Conservation (phyloP, 768 basidiomycete species). For the Polyporus arcularius region DNA sequence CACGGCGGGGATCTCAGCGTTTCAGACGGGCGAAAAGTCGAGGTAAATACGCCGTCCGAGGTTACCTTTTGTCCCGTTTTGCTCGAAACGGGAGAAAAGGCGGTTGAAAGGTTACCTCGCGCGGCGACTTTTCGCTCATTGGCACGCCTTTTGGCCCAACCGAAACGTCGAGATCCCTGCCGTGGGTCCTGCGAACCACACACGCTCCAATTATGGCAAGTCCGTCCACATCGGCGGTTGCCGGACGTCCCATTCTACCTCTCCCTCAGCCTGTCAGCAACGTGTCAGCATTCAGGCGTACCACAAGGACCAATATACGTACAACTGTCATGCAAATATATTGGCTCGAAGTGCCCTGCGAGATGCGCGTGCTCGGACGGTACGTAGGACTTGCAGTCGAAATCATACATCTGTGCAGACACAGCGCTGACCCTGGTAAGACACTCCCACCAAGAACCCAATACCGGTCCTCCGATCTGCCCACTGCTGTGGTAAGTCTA, state of each 20-base stretch:
- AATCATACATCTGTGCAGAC: background rate
- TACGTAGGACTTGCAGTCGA: too few species aligned
- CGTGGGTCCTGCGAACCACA: background rate
- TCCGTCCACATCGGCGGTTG: background rate
- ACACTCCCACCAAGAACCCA: background rate
- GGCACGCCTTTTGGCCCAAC: too few species aligned
- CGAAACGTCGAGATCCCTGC: too few species aligned
- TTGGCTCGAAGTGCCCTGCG: too few species aligned
- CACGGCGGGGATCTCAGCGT: too few species aligned
- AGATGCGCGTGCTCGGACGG: too few species aligned
- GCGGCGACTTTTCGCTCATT: too few species aligned
- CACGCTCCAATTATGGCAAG: background rate
- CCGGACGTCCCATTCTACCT: background rate
- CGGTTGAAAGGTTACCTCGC: too few species aligned
- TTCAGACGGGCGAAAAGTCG: too few species aligned
- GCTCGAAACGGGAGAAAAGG: too few species aligned
- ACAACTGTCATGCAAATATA: background rate
- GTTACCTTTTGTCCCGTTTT: too few species aligned
- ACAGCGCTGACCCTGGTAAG: background rate
- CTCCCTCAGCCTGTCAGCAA: background rate
- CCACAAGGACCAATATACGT: background rate
- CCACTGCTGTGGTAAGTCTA: background rate
- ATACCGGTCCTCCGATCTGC: background rate
- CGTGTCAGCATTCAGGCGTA: background rate
- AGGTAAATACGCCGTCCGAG: too few species aligned